These are phyloP conservation scores for Fusarium pininemorale DNA, from an alignment of 2,329 filamentous ascomycete genomes.

Conservation along the genomic window DNA sequence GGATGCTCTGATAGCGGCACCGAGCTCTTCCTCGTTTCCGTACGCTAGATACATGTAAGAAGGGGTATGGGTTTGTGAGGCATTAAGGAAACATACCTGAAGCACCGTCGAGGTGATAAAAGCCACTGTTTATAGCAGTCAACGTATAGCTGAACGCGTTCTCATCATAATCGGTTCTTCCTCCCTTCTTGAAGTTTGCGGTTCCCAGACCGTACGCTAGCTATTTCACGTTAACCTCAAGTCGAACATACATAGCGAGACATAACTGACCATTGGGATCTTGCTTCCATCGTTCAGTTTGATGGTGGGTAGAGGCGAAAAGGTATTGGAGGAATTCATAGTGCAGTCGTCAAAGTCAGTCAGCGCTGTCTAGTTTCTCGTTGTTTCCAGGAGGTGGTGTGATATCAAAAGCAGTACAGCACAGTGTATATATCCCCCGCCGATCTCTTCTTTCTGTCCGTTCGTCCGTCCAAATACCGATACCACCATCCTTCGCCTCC, in stretches of 20 bases:
- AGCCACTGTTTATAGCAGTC: not conserved
- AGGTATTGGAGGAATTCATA: not conserved
- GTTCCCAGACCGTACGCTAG: not conserved
- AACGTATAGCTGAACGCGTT: not conserved
- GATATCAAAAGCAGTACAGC: not conserved
- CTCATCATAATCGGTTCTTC: not conserved
- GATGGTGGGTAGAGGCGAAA: not conserved
- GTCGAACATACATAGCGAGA: fast-evolving
- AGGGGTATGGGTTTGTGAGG: fast-evolving
- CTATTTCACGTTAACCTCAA: not conserved
- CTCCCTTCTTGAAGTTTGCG: not conserved
- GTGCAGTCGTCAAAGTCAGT: fast-evolving
- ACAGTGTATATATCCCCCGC: not conserved
- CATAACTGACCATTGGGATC: not conserved
- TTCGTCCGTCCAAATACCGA: too few relatives aligned
- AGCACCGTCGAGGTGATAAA: not conserved
- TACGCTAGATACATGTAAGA: not conserved
- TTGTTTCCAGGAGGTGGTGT: too few relatives aligned
- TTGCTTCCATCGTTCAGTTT: not conserved
- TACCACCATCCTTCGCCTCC: too few relatives aligned
- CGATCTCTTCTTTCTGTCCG: not conserved
- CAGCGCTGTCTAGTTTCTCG: not conserved
- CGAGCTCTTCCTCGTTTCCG: not conserved
- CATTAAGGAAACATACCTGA: not conserved
- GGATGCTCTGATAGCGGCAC: not conserved